Conservation (phyloP, 345 rosid genomes). For the Hevea brasiliensis region DNA sequence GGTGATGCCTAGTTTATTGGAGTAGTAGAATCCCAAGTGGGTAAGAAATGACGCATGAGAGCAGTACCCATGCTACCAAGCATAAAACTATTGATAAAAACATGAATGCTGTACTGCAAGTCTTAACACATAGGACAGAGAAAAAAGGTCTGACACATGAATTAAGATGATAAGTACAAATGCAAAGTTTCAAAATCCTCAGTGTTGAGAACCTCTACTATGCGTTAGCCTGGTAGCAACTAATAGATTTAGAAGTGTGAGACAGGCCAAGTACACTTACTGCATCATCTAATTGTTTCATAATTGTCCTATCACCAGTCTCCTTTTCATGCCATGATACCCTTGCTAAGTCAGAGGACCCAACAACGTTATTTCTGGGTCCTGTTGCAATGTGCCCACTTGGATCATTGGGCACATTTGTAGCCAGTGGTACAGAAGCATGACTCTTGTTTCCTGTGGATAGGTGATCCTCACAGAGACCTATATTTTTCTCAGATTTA, state of each 20-base stretch:
- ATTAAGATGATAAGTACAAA: neutral
- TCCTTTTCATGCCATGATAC: constrained; percentile 34
- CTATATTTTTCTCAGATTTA: constrained; percentile 35
- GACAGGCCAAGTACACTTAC: constrained; percentile 26
- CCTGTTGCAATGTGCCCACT: constrained; percentile 13
- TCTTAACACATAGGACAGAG: neutral
- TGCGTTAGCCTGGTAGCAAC: neutral
- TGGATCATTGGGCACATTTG: constrained; percentile 23
- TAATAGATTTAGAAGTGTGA: neutral
- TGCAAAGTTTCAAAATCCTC: neutral
- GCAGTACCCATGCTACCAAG: neutral
- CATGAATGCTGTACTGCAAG: neutral
- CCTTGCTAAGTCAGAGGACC: constrained; percentile 33
- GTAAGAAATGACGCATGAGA: too few species aligned
- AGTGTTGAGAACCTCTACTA: constrained; percentile 3
- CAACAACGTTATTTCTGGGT: constrained; percentile 25
- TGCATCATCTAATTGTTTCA: constrained; percentile 35
- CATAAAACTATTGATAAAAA: neutral
- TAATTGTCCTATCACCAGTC: constrained; percentile 25
- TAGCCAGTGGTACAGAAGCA: constrained; percentile 20
- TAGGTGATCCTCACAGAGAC: constrained; percentile 27
- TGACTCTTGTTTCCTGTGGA: constrained; percentile 34
- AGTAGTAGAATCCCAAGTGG: too few species aligned
- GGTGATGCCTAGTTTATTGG: too few species aligned
- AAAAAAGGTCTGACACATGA: neutral